Base-by-base conservation (phyloP, 2,329 filamentous ascomycete species). In the Scopulariopsis brevicaulis region DNA sequence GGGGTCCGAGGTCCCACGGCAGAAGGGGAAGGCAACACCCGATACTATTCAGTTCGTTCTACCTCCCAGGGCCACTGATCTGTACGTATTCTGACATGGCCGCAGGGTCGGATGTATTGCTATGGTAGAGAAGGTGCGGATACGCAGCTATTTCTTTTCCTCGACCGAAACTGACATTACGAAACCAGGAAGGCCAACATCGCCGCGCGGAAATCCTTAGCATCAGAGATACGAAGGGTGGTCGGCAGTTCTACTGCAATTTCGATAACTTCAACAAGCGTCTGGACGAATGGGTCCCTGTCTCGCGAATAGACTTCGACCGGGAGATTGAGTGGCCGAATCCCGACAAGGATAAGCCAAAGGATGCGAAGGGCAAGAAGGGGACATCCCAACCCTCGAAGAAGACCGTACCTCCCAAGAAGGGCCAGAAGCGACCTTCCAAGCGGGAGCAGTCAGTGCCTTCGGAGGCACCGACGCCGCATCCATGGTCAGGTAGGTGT, bases 251-350 rank as follows among this genome's bases (percentile, higher is more conserved):
- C 68, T 96, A 96, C 72, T 95, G 96, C 66, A 96, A 97, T 71
- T 97, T 96, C 70, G 90, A 96, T 68, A 95, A 96, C 67, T 97
- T 96, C 82, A 97, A 97, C 74, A 97, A 97, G 72, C 79, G 78
- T 63, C 72, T 83, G 14, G 77, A 82, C 75, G 94, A 99, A 77
- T 99, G 94, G 94, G 86, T 99, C 11, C 80, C 88, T 1, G 82
- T 87, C 34, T 79, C 83, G 40, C 83, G 94, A 40, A 90, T 99
- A 63, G 90, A 97, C 69, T 86, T 99, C 59, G 78, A 81, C 1
- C 86, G 90, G 64, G 92, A 96, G 65, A 94, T 99, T 58, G 94
- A 99, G 74, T 99, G 94, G 92, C 94, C 94, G 22, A 87, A 85
- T 60, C 90, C 91, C 11, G 92, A 96, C 62, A 96, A 96, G 70